Evolutionary conservation across 2,329 filamentous ascomycete species (phyloP).

Genomic region (Chaetomium sp.): DNA sequence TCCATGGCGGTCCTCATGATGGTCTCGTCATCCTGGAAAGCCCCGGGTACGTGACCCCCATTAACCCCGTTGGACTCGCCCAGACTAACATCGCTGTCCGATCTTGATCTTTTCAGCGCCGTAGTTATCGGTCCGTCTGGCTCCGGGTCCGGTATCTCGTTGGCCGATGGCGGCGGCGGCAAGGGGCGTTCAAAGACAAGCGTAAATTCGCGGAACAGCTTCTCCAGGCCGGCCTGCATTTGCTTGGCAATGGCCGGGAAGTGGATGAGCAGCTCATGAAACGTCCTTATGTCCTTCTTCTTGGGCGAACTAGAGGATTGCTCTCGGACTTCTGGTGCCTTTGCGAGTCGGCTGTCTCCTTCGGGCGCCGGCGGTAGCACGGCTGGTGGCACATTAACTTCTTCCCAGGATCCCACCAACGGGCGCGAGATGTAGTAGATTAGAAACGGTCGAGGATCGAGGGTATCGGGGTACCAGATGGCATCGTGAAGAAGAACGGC

Average conservation of each 20-base stretch:
- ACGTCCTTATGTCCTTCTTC: conserved; percentile 91
- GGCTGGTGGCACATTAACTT: conserved; percentile 71
- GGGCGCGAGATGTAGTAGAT: conserved; percentile 94
- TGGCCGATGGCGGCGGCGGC: conserved; percentile 69
- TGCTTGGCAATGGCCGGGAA: conserved; percentile 96
- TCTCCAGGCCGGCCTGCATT: conserved; percentile 90
- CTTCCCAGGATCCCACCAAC: conserved; percentile 79
- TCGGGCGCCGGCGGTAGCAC: conserved; percentile 50
- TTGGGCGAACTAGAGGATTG: conserved; percentile 54
- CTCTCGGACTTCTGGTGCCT: conserved; percentile 43
- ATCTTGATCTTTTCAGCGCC: conserved; percentile 58
- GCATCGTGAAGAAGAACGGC: conserved; percentile 82
- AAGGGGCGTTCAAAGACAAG: conserved; percentile 82
- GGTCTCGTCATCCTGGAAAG: conserved; percentile 84
- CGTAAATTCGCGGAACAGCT: conserved; percentile 85
- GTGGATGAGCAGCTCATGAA: conserved; percentile 83
- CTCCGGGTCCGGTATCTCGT: conserved; percentile 59
- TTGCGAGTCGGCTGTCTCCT: conserved; percentile 26
- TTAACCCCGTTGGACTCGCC: conserved; percentile 38
- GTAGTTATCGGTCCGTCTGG: conserved; percentile 59
- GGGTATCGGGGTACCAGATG: conserved; percentile 85
- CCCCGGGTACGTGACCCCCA: conserved; percentile 50
- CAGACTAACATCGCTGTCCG: conserved; percentile 48
- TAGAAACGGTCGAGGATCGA: conserved; percentile 91
- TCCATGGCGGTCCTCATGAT: conserved; percentile 86